Evolutionary conservation across 371 early-diverging fungal species (phyloP).

Genomic region (Apophysomyces elegans): DNA sequence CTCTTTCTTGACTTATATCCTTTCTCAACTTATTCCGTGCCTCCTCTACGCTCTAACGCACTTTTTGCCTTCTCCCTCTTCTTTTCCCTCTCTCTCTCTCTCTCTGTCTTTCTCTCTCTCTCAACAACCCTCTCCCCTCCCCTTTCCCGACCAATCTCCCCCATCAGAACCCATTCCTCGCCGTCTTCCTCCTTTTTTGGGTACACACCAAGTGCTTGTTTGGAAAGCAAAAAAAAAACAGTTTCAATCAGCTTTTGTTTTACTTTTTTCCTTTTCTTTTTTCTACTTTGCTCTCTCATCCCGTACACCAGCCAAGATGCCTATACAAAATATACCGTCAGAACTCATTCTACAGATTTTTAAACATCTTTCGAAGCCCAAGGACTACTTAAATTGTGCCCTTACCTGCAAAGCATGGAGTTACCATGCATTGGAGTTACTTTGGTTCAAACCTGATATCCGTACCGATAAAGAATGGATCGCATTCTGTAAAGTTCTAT

Average conservation of each 20-base stretch:
- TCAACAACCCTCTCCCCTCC: neutral
- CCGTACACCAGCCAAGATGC: slow-evolving; percentile 15
- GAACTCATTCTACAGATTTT: slow-evolving; percentile 57
- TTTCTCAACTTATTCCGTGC: neutral
- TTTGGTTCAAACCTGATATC: slow-evolving; percentile 55
- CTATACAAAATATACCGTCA: slow-evolving; percentile 39
- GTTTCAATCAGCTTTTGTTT: slow-evolving; percentile 12
- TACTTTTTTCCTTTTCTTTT: slow-evolving; percentile 16
- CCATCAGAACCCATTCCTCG: slow-evolving; percentile 8
- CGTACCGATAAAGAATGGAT: slow-evolving; percentile 34
- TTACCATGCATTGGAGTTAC: slow-evolving; percentile 46
- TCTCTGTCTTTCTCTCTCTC: neutral
- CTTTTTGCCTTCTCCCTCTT: slow-evolving; percentile 12
- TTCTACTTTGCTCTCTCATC: slow-evolving; percentile 4
- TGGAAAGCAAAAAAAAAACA: slow-evolving; percentile 8
- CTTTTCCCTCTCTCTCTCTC: slow-evolving; percentile 5
- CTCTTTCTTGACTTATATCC: too few species aligned
- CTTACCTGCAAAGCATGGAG: slow-evolving; percentile 55
- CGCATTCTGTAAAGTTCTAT: slow-evolving; percentile 29
- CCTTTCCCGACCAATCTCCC: slow-evolving; percentile 11
- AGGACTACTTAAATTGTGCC: slow-evolving; percentile 45
- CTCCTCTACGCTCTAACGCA: neutral
- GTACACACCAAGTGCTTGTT: slow-evolving; percentile 15
- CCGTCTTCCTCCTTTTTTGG: slow-evolving; percentile 19
- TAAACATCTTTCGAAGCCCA: slow-evolving; percentile 37